Conservation (phyloP, 2,329 filamentous ascomycete genomes). For the Ceratocystis smalleyi region DNA sequence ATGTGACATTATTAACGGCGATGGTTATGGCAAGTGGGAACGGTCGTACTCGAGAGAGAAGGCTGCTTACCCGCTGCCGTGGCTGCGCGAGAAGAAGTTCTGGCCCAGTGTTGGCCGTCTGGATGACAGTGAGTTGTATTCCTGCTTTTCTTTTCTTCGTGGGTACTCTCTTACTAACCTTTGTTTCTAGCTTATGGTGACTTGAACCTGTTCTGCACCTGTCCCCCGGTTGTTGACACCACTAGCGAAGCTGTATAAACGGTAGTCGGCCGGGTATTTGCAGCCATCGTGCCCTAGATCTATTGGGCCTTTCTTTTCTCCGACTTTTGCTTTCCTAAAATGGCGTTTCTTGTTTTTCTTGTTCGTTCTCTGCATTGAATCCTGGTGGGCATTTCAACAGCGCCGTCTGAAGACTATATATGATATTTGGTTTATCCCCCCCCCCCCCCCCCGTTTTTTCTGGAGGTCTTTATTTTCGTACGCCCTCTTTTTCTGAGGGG, state of each 20-base stretch:
- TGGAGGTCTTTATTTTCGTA: background rate
- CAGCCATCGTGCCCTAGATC: background rate
- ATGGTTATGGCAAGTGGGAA: constrained; percentile 49
- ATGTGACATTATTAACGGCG: constrained; percentile 55
- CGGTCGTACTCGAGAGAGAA: constrained; percentile 66
- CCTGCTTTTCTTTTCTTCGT: background rate
- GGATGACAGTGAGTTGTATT: constrained; percentile 57
- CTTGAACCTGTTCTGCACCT: constrained; percentile 87
- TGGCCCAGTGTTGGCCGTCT: constrained; percentile 80
- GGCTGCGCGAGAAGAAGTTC: constrained; percentile 88
- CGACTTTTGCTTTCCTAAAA: background rate
- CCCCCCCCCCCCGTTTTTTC: background rate
- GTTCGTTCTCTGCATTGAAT: background rate
- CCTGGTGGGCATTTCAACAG: constrained; percentile 13
- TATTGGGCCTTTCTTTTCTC: background rate
- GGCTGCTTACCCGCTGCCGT: constrained; percentile 74
- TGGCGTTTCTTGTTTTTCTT: constrained; percentile 12
- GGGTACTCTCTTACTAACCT: too few species aligned
- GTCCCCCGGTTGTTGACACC: constrained; percentile 62
- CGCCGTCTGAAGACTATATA: background rate
- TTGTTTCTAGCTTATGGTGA: constrained; percentile 61
- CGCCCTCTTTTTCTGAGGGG: background rate
- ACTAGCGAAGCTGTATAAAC: constrained; percentile 23
- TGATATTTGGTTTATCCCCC: background rate
- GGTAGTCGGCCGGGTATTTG: background rate